Percentiles rank a stretch among this genome's conserved stretches.
These are phyloP conservation scores for Tricholoma matsutake DNA, from an alignment of 768 basidiomycete species.

Conservation along the genomic window DNA sequence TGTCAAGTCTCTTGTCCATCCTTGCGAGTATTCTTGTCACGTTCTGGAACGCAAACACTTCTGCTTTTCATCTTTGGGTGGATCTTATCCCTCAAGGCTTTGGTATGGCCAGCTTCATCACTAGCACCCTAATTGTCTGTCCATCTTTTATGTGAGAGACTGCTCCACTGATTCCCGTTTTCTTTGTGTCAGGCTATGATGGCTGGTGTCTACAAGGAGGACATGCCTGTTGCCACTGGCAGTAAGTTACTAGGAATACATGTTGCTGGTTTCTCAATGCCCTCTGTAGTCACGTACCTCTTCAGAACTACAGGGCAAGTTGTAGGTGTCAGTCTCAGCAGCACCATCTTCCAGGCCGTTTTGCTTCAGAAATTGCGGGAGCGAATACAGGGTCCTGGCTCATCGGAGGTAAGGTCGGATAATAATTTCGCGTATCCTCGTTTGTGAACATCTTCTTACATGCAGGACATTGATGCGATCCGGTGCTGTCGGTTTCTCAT, in stretches of 20 bases:
- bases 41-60: constrained; percentile 63
- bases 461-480: constrained; percentile 70
- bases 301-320: constrained; percentile 96
- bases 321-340: constrained; percentile 86
- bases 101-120: constrained; percentile 82
- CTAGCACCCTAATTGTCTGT: constrained; percentile 81
- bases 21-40: constrained; percentile 59
- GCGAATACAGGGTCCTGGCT: constrained; percentile 73
- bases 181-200: constrained; percentile 70
- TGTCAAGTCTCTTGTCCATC: constrained; percentile 58
- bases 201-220: constrained; percentile 71
- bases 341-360: constrained; percentile 80
- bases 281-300: constrained; percentile 75
- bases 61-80: constrained; percentile 65
- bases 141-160: constrained; percentile 3
- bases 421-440: constrained; percentile 9
- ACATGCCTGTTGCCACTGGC: constrained; percentile 87
- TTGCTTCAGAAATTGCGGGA: constrained; percentile 65
- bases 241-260: constrained; percentile 51
- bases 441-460: constrained; percentile 11
- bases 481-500: constrained; percentile 36
- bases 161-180: constrained; percentile 10
- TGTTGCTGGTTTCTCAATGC: constrained; percentile 7
- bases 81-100: constrained; percentile 81
- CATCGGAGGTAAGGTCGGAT: constrained; percentile 57